Evolutionary conservation across 2,329 filamentous ascomycete genomes (phyloP).

Genomic region (Cladosporium sp.): DNA sequence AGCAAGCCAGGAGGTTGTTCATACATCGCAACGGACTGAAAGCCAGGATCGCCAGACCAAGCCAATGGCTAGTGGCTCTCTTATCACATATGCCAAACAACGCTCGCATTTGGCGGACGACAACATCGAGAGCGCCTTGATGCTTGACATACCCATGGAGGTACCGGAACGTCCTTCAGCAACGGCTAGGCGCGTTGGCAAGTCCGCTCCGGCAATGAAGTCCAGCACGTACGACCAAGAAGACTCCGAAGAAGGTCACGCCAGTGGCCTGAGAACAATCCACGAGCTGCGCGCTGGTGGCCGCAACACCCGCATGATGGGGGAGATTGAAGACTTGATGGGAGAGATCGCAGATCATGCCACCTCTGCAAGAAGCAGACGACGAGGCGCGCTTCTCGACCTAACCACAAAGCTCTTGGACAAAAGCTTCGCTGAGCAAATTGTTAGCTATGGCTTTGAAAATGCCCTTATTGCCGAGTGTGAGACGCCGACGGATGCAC

Average conservation of each 20-base stretch:
- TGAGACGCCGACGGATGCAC: conserved; percentile 39
- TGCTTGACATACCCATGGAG: conserved; percentile 29
- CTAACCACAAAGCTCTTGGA: conserved; percentile 52
- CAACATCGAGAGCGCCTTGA: conserved; percentile 36
- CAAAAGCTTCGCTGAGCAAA: conserved; percentile 62
- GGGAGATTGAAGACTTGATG: conserved; percentile 53
- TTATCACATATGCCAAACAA: conserved; percentile 56
- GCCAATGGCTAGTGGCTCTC: conserved; percentile 1
- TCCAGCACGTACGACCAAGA: conserved; percentile 31
- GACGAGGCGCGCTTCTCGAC: conserved; percentile 52
- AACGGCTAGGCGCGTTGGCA: conserved; percentile 20
- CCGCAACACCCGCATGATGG: conserved; percentile 52
- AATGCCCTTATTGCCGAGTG: conserved; percentile 62
- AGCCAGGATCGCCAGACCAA: conserved; percentile 2
- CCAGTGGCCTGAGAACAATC: conserved; percentile 50
- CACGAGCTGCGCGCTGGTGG: conserved; percentile 60
- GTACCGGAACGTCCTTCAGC: conserved; percentile 18
- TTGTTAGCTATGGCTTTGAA: conserved; percentile 70
- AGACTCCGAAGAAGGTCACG: conserved; percentile 41
- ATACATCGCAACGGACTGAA: neutral
- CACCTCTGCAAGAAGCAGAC: conserved; percentile 40
- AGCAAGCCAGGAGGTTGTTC: neutral
- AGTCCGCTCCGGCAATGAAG: conserved; percentile 11
- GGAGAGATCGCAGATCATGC: conserved; percentile 53
- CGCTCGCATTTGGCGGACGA: conserved; percentile 57